A percentile compares a stretch with the other conserved stretches of the same genome.
These are phyloP conservation scores for Lepiota brunneoincarnata DNA, from an alignment of 768 basidiomycete genomes.

Conservation along the genomic window DNA sequence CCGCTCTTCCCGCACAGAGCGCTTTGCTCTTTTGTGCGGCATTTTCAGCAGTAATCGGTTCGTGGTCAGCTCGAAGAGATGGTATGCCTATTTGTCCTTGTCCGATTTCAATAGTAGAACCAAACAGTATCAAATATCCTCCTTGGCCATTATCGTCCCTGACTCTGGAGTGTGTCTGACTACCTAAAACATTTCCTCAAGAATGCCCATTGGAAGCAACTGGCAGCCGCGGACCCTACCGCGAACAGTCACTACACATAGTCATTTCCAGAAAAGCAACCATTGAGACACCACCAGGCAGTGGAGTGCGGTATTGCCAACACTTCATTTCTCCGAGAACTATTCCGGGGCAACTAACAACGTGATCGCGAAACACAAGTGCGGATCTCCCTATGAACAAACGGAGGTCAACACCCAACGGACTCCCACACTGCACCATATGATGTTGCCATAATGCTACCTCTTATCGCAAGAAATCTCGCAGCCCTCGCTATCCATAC, in stretches of 20 bases:
- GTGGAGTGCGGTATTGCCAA: too few relatives aligned
- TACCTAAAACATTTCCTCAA: background rate
- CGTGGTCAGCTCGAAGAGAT: too few relatives aligned
- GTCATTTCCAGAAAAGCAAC: background rate
- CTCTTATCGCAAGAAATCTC: background rate
- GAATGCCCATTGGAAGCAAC: background rate
- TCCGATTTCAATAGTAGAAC: too few relatives aligned
- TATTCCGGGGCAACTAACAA: too few relatives aligned
- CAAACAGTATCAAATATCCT: too few relatives aligned
- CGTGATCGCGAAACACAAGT: too few relatives aligned
- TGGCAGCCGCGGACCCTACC: background rate
- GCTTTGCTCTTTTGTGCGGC: conserved; percentile 69
- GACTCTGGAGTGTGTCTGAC: background rate
- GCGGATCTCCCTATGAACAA: too few relatives aligned
- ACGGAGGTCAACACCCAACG: background rate
- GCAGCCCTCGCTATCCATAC: background rate
- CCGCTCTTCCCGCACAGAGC: conserved; percentile 41
- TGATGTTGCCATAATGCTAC: background rate
- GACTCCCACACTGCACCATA: background rate
- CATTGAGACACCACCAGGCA: too few relatives aligned
- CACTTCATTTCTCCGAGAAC: too few relatives aligned
- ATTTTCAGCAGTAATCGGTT: conserved; percentile 27
- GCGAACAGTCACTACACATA: background rate
- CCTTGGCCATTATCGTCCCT: too few relatives aligned
- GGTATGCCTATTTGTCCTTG: background rate